Evolutionary conservation across 805 yeast genomes (phyloP).

Genomic region (Candida sakaeoensis): DNA sequence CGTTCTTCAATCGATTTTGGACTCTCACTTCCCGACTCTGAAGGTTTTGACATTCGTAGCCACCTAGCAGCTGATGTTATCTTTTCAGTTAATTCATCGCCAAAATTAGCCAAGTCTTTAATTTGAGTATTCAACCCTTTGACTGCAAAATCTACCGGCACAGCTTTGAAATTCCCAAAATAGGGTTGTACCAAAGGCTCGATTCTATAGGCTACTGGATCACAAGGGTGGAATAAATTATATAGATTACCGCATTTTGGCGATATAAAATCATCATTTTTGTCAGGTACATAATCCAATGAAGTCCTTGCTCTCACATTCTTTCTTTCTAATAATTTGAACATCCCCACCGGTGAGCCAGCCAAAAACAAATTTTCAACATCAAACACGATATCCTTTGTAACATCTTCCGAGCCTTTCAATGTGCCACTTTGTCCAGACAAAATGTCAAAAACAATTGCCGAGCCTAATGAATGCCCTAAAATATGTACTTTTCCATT

Average conservation of each 20-base stretch:
- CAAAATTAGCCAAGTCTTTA: constrained; percentile 37
- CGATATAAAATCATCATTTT: constrained; percentile 13
- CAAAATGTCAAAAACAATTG: constrained; percentile 74
- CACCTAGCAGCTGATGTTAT: constrained; percentile 35
- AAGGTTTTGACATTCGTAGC: constrained; percentile 20
- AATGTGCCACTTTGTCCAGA: constrained; percentile 39
- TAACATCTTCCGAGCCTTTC: constrained; percentile 20
- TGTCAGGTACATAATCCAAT: constrained; percentile 18
- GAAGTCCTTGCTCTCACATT: constrained; percentile 38
- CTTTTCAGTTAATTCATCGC: constrained; percentile 36
- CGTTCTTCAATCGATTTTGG: constrained; percentile 8
- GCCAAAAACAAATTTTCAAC: constrained; percentile 74
- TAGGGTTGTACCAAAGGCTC: constrained; percentile 71
- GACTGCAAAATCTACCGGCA: constrained; percentile 51
- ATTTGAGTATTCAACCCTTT: constrained; percentile 50
- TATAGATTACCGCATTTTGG: constrained; percentile 68
- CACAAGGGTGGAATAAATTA: constrained; percentile 86
- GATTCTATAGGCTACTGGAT: constrained; percentile 84
- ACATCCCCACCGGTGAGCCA: constrained; percentile 90
- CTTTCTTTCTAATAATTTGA: constrained; percentile 66
- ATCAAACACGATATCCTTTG: constrained; percentile 55
- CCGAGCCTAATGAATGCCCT: constrained; percentile 92
- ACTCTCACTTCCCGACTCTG: neutral
- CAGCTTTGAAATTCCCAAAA: constrained; percentile 51
- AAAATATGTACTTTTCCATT: constrained; percentile 78